Evolutionary conservation across 176 grass and related monocot species (phyloP), one percentile per base, ranked within the genome.

Genomic region (Carex parvula): DNA sequence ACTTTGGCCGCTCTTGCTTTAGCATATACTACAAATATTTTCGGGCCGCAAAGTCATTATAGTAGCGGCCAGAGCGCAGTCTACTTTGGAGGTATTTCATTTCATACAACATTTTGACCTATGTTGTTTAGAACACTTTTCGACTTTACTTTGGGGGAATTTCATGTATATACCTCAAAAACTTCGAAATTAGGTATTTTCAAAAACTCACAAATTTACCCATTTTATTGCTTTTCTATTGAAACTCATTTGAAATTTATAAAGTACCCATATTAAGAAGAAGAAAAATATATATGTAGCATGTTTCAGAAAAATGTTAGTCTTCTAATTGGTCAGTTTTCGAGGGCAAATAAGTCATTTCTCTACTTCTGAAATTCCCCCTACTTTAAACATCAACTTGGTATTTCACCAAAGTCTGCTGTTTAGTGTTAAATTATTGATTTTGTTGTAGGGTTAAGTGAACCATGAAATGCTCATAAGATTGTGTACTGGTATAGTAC

Each of bases 11-110:
- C 92, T 21, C 92, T 94, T 70, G 84, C 89, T 87, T 69, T 97
- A 87, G 92, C 87, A 59, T 94, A 91, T 81, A 92, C 89, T 81
- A 94, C 94, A 63, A 90, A 94, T 92, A 30, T 97, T 55, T 97
- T 97, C 72, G 94, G 90, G 68, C 71, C 92, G 16, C 66, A 91
- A 69, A 94, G 92, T 80, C 92, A 97, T 77, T 97, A 94, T 65
- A 97, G 92, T 55, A 94, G 92, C 52, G 92, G 92, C 41, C 94
- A 97, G 82, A 90, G 92, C 79, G 92, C 92, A 39, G 94, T 97
- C 18, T 94, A 97, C 81, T 97, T 89, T 82, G 92, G 94, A 94
- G 94, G 94, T 97, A 97, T 66, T 87, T 81, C 46, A 50, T 54
- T 67, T 71, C 10, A 30, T 5, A 54, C 21, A 46, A 7, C 37